Percentiles rank a stretch among this genome's conserved stretches.
Conservation (phyloP, 176 grass and related monocot species). For the Triticum urartu region DNA sequence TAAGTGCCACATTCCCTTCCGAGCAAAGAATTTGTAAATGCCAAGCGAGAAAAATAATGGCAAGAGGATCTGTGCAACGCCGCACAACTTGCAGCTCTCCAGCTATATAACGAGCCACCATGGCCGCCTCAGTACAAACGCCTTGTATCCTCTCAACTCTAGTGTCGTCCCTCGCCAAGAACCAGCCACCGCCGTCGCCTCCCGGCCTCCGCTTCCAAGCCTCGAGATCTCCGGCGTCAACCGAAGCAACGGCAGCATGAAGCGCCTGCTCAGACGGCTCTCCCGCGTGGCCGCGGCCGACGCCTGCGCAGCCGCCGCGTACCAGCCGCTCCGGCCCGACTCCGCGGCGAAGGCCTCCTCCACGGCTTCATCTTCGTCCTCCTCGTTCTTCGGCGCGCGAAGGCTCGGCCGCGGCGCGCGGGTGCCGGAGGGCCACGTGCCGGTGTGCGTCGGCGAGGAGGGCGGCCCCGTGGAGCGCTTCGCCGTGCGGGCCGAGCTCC, state of each 20-base stretch:
- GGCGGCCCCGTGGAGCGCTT: slow-evolving; percentile 66
- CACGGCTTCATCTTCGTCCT: background rate
- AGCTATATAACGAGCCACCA: slow-evolving; percentile 40
- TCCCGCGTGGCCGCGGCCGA: slow-evolving; percentile 70
- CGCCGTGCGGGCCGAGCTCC: slow-evolving; percentile 63
- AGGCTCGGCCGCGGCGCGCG: background rate
- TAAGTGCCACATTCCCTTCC: background rate
- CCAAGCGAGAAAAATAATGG: too few species aligned
- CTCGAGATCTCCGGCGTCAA: background rate
- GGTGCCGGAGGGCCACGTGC: slow-evolving; percentile 70
- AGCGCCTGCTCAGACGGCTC: slow-evolving; percentile 55
- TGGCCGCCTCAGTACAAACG: slow-evolving; percentile 32
- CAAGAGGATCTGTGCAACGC: too few species aligned
- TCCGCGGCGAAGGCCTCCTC: background rate
- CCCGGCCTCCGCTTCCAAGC: background rate
- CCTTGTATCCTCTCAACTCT: background rate
- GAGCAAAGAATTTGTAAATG: slow-evolving; percentile 29
- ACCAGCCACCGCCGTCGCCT: background rate
- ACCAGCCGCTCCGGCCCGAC: slow-evolving; percentile 39
- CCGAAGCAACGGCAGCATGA: slow-evolving; percentile 35
- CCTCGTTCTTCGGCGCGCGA: slow-evolving; percentile 1
- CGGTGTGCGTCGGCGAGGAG: slow-evolving; percentile 83
- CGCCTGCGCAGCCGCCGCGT: slow-evolving; percentile 37
- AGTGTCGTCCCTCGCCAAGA: background rate
- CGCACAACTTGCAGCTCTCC: background rate